These are phyloP conservation scores for Grosmannia huntii DNA, from an alignment of 2,329 filamentous ascomycete genomes.

Conservation along the genomic window DNA sequence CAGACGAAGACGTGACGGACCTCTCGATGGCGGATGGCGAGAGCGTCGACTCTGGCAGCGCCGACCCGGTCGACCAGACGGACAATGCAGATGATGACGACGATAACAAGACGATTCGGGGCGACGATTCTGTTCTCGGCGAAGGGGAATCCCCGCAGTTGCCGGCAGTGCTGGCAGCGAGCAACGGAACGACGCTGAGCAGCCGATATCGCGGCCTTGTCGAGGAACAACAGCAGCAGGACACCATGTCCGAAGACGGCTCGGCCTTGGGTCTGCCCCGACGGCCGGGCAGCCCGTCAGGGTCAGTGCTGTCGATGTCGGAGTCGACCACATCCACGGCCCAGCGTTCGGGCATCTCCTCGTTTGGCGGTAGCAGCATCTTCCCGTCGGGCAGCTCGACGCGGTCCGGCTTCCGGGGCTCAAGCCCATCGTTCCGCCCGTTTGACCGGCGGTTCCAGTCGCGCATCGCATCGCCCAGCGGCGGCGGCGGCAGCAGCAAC, in stretches of 20 bases:
- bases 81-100: conserved; percentile 18
- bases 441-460: conserved; percentile 94
- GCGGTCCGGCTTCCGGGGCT: conserved; percentile 52
- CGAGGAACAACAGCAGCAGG: conserved; percentile 26
- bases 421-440: conserved; percentile 74
- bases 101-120: conserved; percentile 30
- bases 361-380: conserved; percentile 49
- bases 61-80: not conserved
- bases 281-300: conserved; percentile 52
- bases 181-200: conserved; percentile 19
- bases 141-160: not conserved
- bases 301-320: conserved; percentile 60
- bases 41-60: not conserved
- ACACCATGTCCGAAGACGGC: conserved; percentile 39
- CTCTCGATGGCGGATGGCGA: not conserved
- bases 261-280: conserved; percentile 35
- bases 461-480: conserved; percentile 52
- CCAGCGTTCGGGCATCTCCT: conserved; percentile 50
- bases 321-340: conserved; percentile 67
- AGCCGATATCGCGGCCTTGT: conserved; percentile 33
- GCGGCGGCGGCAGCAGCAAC: conserved; percentile 17
- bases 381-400: conserved; percentile 53
- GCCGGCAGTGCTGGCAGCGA: not conserved
- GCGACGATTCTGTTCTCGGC: conserved; percentile 16
- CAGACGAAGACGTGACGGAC: conserved; percentile 9